phyloP scores from a whole-genome alignment of 805 yeast species.

The Suhomyces canberraensis region DNA sequence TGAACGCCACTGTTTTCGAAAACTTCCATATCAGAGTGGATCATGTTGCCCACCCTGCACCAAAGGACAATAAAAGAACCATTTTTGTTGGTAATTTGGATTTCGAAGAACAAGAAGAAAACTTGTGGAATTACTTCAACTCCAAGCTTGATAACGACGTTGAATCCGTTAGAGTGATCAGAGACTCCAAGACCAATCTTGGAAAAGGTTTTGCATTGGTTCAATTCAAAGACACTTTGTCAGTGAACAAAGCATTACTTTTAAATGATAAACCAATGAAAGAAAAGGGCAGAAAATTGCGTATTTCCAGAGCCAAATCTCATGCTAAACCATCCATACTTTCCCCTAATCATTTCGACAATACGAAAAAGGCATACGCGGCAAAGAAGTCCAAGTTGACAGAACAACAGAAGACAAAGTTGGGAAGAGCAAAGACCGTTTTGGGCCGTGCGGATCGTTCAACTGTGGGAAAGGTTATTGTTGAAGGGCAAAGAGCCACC shows the following conservation, averaged over 20 bases:
- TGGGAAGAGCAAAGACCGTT: conserved; percentile 75
- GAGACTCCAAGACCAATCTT: conserved; percentile 89
- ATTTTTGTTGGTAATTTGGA: conserved; percentile 92
- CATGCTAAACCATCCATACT: conserved; percentile 39
- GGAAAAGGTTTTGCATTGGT: conserved; percentile 98
- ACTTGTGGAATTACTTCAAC: conserved; percentile 77
- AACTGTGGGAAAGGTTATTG: conserved; percentile 52
- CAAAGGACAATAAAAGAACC: conserved; percentile 77
- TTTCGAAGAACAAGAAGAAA: conserved; percentile 89
- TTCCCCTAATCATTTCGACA: conserved; percentile 44
- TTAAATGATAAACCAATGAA: conserved; percentile 63
- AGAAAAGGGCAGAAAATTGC: conserved; percentile 54
- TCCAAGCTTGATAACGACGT: conserved; percentile 47
- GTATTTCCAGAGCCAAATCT: conserved; percentile 62
- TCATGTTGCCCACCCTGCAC: conserved; percentile 86
- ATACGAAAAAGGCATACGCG: conserved; percentile 25
- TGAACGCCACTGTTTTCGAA: conserved; percentile 68
- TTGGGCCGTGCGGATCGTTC: conserved; percentile 80
- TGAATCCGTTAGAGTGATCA: conserved; percentile 83
- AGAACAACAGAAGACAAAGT: conserved; percentile 67
- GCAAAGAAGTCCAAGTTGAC: conserved; percentile 35
- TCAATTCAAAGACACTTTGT: conserved; percentile 71
- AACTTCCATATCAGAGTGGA: conserved; percentile 85
- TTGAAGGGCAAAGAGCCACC: conserved; percentile 78
- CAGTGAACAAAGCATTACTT: conserved; percentile 78